Evolutionary conservation across 768 basidiomycete genomes (phyloP).

Genomic region (Chalciporus piperatus): DNA sequence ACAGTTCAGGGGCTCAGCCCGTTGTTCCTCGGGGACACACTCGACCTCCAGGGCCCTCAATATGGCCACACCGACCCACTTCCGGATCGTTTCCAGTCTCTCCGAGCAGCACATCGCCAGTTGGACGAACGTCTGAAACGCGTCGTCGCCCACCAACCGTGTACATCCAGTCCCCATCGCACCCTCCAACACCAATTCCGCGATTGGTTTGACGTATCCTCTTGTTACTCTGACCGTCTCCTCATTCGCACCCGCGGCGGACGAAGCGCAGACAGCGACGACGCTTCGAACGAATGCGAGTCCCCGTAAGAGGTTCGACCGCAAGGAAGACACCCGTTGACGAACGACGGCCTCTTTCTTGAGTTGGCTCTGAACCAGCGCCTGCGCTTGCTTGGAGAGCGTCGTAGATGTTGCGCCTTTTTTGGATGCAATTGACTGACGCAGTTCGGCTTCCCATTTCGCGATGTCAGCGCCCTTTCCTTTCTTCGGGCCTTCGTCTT

Average conservation of each 20-base stretch:
- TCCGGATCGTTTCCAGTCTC: conserved; percentile 62
- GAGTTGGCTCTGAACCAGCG: conserved; percentile 79
- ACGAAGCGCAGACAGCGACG: conserved; percentile 39
- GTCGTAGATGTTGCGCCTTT: conserved; percentile 51
- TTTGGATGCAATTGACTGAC: conserved; percentile 80
- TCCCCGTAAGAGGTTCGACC: conserved; percentile 59
- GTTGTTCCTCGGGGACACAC: conserved; percentile 68
- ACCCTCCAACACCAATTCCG: conserved; percentile 60
- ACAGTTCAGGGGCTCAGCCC: conserved; percentile 62
- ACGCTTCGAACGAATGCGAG: conserved; percentile 68
- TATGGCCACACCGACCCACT: conserved; percentile 82
- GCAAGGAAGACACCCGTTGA: conserved; percentile 50
- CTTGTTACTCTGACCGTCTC: conserved; percentile 44
- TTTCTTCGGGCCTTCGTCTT: conserved; percentile 52
- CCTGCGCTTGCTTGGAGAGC: conserved; percentile 83
- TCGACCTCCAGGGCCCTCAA: conserved; percentile 67
- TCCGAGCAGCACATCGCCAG: conserved; percentile 71
- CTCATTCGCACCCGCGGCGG: background rate
- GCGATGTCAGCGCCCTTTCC: conserved; percentile 88
- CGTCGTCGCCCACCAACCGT: conserved; percentile 56
- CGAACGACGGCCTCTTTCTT: conserved; percentile 75
- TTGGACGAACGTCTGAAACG: conserved; percentile 75
- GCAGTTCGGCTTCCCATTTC: conserved; percentile 94
- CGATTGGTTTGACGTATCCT: conserved; percentile 54
- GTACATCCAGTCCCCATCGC: conserved; percentile 53